Evolutionary conservation across 1,284 basidiomycete species (phyloP), one percentile per base, ranked within the genome.

Genomic region (Afroboletus lepidellus): DNA sequence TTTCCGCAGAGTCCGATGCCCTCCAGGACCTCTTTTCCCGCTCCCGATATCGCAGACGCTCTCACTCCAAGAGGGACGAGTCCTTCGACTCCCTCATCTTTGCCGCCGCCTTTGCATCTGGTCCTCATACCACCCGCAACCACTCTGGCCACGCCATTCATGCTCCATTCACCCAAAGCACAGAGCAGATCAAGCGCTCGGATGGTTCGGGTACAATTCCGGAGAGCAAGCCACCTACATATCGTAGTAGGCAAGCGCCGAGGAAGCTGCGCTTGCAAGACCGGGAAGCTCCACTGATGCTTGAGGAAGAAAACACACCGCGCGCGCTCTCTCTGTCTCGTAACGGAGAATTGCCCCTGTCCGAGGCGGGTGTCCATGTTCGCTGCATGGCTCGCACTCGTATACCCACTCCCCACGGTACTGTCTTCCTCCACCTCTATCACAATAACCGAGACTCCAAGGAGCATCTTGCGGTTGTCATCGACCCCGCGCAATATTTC

Each of bases 391-490:
- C 94, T 3, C 89, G 97, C 51, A 98, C 97, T 5, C 86, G 97
- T 42, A 92, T 99, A 61, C 97, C 97, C 20, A 99, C 97, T 0
- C 92, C 94, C 0, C 93, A 99, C 66, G 96, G 96, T 23, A 87
- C 93, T 20, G 83, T 90, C 30, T 98, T 98, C 72, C 79, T 98
- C 15, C 94, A 99, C 66, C 76, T 99, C 36, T 99, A 99, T 75
- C 87, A 92, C 69, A 98, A 98, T 69, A 91, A 88, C 65, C 83
- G 80, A 54, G 93, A 94, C 72, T 75, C 63, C 66, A 99, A 99
- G 73, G 97, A 99, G 68, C 97, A 99, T 68, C 81, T 99, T n/a
- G 96, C 97, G 0, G 85, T 99, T 51, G 94, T 99, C 55, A 83
- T 96, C 44, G 97, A 99, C 70, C 81, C 92, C 16, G 88, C 88